These are phyloP conservation scores for Cladosporium sp. DNA, from an alignment of 2,329 filamentous ascomycete genomes.

Conservation along the genomic window DNA sequence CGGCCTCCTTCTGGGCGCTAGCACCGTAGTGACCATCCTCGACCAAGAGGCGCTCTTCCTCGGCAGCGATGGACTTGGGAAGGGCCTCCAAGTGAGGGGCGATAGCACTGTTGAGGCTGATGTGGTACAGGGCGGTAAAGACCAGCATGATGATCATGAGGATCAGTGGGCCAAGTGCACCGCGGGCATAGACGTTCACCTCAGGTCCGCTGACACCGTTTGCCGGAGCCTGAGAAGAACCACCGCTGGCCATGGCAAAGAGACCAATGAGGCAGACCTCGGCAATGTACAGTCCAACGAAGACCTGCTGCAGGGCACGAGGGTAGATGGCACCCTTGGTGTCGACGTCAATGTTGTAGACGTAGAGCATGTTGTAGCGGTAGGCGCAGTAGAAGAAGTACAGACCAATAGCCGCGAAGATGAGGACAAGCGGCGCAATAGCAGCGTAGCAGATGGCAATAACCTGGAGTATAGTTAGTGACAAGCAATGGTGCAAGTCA, in stretches of 20 bases:
- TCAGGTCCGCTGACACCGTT: slow-evolving; percentile 6
- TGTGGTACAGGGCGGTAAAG: slow-evolving; percentile 71
- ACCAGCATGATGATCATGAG: slow-evolving; percentile 73
- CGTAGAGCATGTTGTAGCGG: slow-evolving; percentile 86
- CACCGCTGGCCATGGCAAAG: slow-evolving; percentile 63
- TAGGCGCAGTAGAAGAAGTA: slow-evolving; percentile 81
- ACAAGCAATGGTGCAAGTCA: slow-evolving; percentile 23
- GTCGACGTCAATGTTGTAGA: slow-evolving; percentile 75
- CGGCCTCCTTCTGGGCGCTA: slow-evolving; percentile 20
- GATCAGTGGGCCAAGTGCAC: slow-evolving; percentile 60
- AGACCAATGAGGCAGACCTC: slow-evolving; percentile 81
- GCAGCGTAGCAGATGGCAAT: slow-evolving; percentile 77
- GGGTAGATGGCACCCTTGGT: slow-evolving; percentile 86
- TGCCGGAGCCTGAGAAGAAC: slow-evolving; percentile 29
- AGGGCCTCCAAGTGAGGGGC: slow-evolving; percentile 73
- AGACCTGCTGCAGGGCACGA: slow-evolving; percentile 79
- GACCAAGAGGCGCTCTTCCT: slow-evolving; percentile 34
- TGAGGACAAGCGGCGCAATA: slow-evolving; percentile 79
- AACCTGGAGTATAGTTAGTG: slow-evolving; percentile 4
- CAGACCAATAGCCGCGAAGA: slow-evolving; percentile 75
- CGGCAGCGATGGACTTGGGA: slow-evolving; percentile 47
- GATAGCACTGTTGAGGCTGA: slow-evolving; percentile 68
- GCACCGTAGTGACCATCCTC: slow-evolving; percentile 26
- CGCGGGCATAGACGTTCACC: slow-evolving; percentile 12
- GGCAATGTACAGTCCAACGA: slow-evolving; percentile 77